Base-by-base conservation (phyloP, 345 rosid species). In the Aegle marmelos region DNA sequence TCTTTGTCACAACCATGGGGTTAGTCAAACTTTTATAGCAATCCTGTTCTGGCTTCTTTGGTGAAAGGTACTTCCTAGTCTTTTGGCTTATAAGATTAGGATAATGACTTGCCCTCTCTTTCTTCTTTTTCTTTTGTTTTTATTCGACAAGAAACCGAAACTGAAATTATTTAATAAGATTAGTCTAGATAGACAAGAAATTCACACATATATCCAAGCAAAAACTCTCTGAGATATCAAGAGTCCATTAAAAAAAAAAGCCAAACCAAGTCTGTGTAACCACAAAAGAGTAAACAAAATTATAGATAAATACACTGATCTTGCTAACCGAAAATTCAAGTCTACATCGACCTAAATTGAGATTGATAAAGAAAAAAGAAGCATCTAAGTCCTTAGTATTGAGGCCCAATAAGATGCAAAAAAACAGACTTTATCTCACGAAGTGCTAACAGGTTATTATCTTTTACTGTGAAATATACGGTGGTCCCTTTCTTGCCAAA, bases 1-100 rank as follows among this genome's bases (percentile, higher is more conserved):
- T 84, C 92, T 63, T 82, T 96, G 82, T 92, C 98, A 61, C 99
- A 92, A 79, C 93, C 99, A 41, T 93, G 97, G 98, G 84, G 84
- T 72, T 87, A 89, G 80, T 82, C 81, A 81, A 64, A 72, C 69
- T 82, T 78, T 34, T 70, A 64, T 66, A 69, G 57, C 77, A 81
- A 76, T 79, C 57, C 66, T 22, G 64, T 28, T 45, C 41, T 11
- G 36, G 21, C 33, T 57, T 70, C 79, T 27, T 19, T n/a, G 30
- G 69, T 14, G 25, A 79, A 19, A 82, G 85, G 85, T 82, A 68
- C 16, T 56, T 77, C 16, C 53, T 24, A 41, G 30, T 56, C 7
- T 70, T 36, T 31, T 36, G 45, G 19, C 19, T 74, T 37, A 30
- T 69, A 33, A 27, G 72, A 73, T 61, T 39, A 58, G 68, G 63